Base-by-base conservation (phyloP, 1,284 basidiomycete species). In the Irpex lacteus region DNA sequence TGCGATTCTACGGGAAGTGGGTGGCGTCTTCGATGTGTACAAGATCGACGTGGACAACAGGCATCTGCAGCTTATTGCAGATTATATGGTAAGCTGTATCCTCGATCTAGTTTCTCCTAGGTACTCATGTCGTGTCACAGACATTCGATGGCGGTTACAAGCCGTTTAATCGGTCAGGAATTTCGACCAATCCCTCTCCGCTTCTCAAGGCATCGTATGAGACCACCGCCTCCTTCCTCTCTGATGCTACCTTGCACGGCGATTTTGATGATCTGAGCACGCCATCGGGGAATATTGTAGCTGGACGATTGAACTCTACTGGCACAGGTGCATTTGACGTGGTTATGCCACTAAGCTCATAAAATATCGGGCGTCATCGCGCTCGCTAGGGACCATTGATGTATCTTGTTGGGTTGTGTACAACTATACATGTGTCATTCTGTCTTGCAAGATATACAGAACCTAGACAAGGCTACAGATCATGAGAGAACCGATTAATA, bases 61-160 rank as follows among this genome's bases (percentile, higher is more conserved):
- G 63, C 98, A 99, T 82, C 82, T 99, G 62, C 96, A 96, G 73
- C 84, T 99, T 66, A 98, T 99, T 74, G 98, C 98, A 38, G 98
- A 99, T 77, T 99, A 99, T 77, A 98, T 98, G 96, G 95, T 96
- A 72, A 69, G 90, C 78, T 21, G 56, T 13, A 63, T 52, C 50
- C 65, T 58, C 60, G 49, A 63, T 59, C 58, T 47, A 61, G 50
- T 50, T 5, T n/a, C 32, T 19, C 15, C 19, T 26, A 21, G 18
- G 6, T 59, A 49, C 15, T 32, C 18, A 60, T 18, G 54, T 49
- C 57, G 44, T 32, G 26, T 58, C 11, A 40, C 70, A 98, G 95
- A 99, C 98, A 0, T 98, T 96, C 73, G 94, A 96, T 60, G 98
- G 98, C 55, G 95, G 93, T 26, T 99, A 97, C 82, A 94, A 94